These are phyloP conservation scores for Kockiozyma suomiensis DNA, from an alignment of 805 yeast species.

Conservation along the genomic window DNA sequence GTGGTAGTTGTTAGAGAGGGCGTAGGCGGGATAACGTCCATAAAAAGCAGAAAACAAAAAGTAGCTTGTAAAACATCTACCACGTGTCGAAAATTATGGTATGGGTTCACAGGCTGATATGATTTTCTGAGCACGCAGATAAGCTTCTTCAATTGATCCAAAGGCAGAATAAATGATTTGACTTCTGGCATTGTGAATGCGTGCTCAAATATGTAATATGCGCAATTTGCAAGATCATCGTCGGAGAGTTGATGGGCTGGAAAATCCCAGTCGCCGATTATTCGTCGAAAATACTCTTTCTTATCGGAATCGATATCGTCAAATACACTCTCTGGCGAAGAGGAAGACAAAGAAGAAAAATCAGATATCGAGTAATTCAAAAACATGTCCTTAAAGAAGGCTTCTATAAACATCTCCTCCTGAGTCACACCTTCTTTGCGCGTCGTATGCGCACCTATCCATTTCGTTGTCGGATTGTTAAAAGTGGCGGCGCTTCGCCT, in stretches of 20 bases:
- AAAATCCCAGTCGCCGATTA: constrained; percentile 30
- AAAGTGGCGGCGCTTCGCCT: constrained; percentile 4
- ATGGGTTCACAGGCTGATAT: constrained; percentile 82
- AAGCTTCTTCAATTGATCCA: constrained; percentile 58
- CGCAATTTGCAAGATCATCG: constrained; percentile 40
- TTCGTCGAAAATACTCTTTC: not conserved
- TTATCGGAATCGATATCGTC: not conserved
- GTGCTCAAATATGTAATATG: constrained; percentile 55
- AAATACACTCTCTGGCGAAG: not conserved
- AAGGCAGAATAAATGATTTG: constrained; percentile 28
- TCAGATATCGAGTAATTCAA: constrained; percentile 3
- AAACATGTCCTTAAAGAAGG: constrained; percentile 14
- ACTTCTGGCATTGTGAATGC: constrained; percentile 40
- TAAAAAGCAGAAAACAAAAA: constrained; percentile 56
- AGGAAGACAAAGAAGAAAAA: not conserved
- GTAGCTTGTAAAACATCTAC: constrained; percentile 94
- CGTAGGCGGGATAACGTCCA: constrained; percentile 43
- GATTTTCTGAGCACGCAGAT: constrained; percentile 71
- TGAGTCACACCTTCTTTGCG: not conserved
- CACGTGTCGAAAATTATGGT: constrained; percentile 95
- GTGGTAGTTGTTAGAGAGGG: constrained; percentile 34
- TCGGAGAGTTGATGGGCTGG: constrained; percentile 30
- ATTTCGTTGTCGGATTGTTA: not conserved
- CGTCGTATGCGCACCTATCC: constrained; percentile 9
- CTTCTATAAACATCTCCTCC: constrained; percentile 11